Conservation (phyloP, 2,329 filamentous ascomycete species). For the Cladorrhinum sp. region DNA sequence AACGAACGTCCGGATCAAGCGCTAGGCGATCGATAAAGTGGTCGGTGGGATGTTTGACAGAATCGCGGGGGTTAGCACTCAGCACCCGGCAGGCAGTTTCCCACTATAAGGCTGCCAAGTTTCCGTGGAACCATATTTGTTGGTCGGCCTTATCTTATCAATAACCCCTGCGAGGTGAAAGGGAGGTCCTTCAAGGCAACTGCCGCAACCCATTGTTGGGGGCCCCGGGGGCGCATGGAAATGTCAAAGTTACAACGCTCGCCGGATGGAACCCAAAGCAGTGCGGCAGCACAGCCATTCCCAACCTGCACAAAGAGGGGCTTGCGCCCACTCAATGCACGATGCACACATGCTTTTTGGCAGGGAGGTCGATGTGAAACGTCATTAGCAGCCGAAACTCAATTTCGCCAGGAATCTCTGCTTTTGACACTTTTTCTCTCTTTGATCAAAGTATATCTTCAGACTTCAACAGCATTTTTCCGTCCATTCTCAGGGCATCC, state of each 20-base stretch:
- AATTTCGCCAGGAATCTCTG: not conserved
- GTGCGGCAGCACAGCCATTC: not conserved
- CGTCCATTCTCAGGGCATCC: not conserved
- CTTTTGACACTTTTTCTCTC: not conserved
- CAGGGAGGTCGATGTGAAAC: not conserved
- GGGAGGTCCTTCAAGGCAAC: not conserved
- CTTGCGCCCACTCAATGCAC: too few species aligned
- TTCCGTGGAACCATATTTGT: not conserved
- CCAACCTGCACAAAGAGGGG: not conserved
- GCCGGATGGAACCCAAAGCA: not conserved
- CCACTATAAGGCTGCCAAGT: constrained; percentile 9
- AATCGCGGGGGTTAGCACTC: not conserved
- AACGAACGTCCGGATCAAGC: not conserved
- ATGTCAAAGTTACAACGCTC: not conserved
- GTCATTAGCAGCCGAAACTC: not conserved
- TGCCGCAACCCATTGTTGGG: not conserved
- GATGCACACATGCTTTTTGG: not conserved
- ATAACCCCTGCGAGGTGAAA: not conserved
- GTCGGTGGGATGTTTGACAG: not conserved
- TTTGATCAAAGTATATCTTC: not conserved
- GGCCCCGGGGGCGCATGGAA: not conserved
- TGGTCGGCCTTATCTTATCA: constrained; percentile 14
- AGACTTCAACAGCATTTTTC: too few species aligned
- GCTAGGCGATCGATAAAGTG: not conserved
- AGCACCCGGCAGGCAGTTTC: not conserved